These are phyloP conservation scores for Metarhizium guizhouense DNA, from an alignment of 2,329 filamentous ascomycete genomes.

Conservation along the genomic window DNA sequence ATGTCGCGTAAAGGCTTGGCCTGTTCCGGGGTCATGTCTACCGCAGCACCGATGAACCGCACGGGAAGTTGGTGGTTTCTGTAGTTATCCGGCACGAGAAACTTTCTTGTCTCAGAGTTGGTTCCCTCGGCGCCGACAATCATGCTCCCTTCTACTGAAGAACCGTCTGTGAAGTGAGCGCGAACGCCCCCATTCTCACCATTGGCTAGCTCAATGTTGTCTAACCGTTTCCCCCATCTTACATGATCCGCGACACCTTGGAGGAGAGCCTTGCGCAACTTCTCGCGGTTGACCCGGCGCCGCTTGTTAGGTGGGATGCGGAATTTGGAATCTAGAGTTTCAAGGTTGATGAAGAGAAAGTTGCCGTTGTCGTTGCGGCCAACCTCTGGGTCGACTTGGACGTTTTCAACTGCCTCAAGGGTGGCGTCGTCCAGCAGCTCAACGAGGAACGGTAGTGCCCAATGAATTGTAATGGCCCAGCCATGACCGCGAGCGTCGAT, in stretches of 20 bases:
- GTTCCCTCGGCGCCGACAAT: constrained; percentile 32
- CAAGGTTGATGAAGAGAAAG: constrained; percentile 31
- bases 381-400: constrained; percentile 26
- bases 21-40: constrained; percentile 28
- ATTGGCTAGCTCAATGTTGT: constrained; percentile 14
- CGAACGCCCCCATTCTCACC: constrained; percentile 14
- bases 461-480: constrained; percentile 54
- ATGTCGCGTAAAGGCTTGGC: constrained; percentile 32
- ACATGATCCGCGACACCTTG: constrained; percentile 18
- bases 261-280: constrained; percentile 22
- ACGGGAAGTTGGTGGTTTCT: constrained; percentile 26
- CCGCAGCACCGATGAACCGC: constrained; percentile 27
- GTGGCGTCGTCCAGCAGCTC: constrained; percentile 16
- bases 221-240: constrained; percentile 23
- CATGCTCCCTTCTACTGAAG: constrained; percentile 20
- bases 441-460: constrained; percentile 33
- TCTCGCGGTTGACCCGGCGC: constrained; percentile 26
- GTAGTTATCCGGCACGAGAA: constrained; percentile 22
- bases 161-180: constrained; percentile 24
- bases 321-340: constrained; percentile 27
- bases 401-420: constrained; percentile 14
- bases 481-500: constrained; percentile 30
- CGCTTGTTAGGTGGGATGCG: constrained; percentile 28
- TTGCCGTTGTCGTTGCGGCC: constrained; percentile 28
- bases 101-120: constrained; percentile 26